phyloP scores from a whole-genome alignment of 1,139 yeast genomes.

The Pichia terricola region DNA sequence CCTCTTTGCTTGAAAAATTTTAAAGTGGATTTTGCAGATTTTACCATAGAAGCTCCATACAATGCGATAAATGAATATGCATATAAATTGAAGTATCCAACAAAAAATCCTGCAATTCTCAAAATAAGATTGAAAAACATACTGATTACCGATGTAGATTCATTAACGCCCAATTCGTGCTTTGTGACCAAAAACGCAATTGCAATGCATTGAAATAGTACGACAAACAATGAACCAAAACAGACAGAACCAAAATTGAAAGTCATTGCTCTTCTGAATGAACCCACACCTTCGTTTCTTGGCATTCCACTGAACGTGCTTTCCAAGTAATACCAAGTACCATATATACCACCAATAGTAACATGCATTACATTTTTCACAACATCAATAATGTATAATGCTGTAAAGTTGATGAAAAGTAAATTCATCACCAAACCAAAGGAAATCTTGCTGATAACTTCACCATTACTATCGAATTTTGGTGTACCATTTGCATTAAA shows the following conservation, averaged over 20 bases:
- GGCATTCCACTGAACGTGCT: constrained; percentile 78
- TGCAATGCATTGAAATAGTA: constrained; percentile 50
- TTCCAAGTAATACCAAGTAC: constrained; percentile 80
- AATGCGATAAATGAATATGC: constrained; percentile 83
- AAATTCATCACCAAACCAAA: constrained; percentile 63
- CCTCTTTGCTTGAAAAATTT: constrained; percentile 69
- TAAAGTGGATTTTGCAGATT: constrained; percentile 74
- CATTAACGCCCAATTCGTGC: constrained; percentile 14
- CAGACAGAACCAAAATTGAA: constrained; percentile 87
- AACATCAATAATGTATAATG: constrained; percentile 79
- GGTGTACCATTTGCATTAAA: constrained; percentile 44
- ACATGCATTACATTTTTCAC: constrained; percentile 78
- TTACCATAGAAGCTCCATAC: constrained; percentile 69
- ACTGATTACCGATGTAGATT: neutral
- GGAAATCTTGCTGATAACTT: constrained; percentile 53
- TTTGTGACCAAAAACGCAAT: constrained; percentile 13
- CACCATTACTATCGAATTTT: constrained; percentile 3
- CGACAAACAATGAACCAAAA: constrained; percentile 76
- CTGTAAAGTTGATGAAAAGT: constrained; percentile 44
- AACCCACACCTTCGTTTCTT: constrained; percentile 68
- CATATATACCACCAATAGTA: constrained; percentile 77
- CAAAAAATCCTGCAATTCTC: constrained; percentile 25
- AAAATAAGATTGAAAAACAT: constrained; percentile 21
- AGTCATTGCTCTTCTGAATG: constrained; percentile 74
- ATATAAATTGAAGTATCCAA: constrained; percentile 74